Evolutionary conservation across 148 eudicot genomes (phyloP), one percentile per base, ranked within the genome.

Genomic region (Oxyria digyna): DNA sequence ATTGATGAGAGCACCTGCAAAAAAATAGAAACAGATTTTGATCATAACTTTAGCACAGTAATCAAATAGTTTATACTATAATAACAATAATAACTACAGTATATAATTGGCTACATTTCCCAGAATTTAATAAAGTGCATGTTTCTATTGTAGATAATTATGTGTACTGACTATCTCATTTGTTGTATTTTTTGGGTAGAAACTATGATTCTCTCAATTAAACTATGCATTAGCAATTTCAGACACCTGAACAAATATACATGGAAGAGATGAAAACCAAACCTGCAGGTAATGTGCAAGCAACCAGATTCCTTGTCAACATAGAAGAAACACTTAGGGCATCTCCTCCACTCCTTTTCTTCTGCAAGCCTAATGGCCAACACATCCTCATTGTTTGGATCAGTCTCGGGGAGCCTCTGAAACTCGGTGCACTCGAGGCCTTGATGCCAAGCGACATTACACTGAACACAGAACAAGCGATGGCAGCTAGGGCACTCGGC

Each of bases 361-460:
- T 79, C 37, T 31, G 74, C 82, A 35, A 79, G 74, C 54, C 63
- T 12, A 65, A 68, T 8, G 24, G 69, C 20, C 71, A 71, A 23
- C 13, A 29, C 31, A 29, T 80, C 78, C 14, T 63, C 69, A 9
- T 52, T 31, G 4, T 68, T 69, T 40, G 33, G 64, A 49, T 75
- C 78, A 1, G 52, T 66, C 14, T 67, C 21, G 8, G 54, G 40
- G 2, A 73, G 10, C 52, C 66, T 74, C 74, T 49, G 49, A 32
- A 42, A 69, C 67, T 72, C 75, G 8, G 5, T 4, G 33, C 79
- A 78, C 4, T 29, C 21, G 12, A 78, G 35, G 14, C 48, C 81
- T 3, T 6, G 17, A 38, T 81, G 81, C 81, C 84, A 81, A 7
- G 73, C 26, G 13, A 75, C 81, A 59, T 48, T 78, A 66, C 81